These are phyloP conservation scores for Senna siamea DNA, from an alignment of 306 rosid genomes.

Conservation along the genomic window DNA sequence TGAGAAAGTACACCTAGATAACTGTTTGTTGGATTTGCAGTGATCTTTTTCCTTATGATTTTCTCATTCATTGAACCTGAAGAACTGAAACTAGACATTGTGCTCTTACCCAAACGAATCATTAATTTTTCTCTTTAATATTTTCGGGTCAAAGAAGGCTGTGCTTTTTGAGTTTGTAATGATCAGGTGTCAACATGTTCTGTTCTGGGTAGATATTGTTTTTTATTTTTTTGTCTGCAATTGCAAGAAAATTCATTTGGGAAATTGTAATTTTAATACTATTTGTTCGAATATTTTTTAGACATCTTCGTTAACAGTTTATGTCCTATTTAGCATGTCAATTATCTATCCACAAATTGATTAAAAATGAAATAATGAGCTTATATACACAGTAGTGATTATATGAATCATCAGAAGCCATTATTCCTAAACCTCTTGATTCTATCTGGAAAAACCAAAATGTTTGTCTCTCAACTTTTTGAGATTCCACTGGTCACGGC, in stretches of 20 bases:
- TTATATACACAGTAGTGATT: too few species aligned
- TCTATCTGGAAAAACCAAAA: too few species aligned
- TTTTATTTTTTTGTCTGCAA: not conserved
- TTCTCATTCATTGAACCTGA: constrained; percentile 33
- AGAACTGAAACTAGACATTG: constrained; percentile 23
- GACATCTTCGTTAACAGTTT: not conserved
- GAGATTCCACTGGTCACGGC: too few species aligned
- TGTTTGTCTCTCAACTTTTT: too few species aligned
- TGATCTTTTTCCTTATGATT: not conserved
- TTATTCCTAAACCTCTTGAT: too few species aligned
- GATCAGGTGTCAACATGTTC: not conserved
- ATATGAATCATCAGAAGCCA: too few species aligned
- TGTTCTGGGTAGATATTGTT: not conserved
- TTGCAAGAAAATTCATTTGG: not conserved
- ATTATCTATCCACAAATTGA: not conserved
- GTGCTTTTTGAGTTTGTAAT: not conserved
- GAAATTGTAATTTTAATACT: not conserved
- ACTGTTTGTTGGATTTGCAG: constrained; percentile 33
- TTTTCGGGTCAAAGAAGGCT: constrained; percentile 23
- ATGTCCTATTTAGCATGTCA: not conserved
- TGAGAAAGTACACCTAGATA: constrained; percentile 26
- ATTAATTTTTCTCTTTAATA: not conserved
- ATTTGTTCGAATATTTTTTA: not conserved
- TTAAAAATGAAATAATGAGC: too few species aligned
- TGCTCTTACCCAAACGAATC: not conserved